A percentile compares a stretch with the other conserved stretches of the same genome.
Conservation (phyloP, 257 asterid genomes). For the Asclepias syriaca region DNA sequence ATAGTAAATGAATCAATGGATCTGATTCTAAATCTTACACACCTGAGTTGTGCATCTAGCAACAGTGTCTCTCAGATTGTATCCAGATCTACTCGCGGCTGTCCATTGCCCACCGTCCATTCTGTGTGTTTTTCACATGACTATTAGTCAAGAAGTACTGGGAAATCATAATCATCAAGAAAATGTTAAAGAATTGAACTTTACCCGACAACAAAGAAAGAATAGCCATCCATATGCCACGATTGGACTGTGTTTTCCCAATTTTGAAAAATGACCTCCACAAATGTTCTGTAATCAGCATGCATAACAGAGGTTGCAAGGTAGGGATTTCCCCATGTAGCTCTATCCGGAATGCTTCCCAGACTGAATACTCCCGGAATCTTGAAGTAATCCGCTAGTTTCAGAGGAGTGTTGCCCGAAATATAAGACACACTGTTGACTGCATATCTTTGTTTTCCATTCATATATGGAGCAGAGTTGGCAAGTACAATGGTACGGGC, state of each 20-base stretch:
- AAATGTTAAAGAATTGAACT: conserved; percentile 13
- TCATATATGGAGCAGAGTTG: conserved; percentile 73
- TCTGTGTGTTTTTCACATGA: conserved; percentile 24
- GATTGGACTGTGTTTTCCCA: conserved; percentile 80
- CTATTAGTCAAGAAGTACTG: neutral
- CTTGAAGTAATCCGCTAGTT: conserved; percentile 80
- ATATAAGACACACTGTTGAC: conserved; percentile 74
- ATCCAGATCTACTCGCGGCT: conserved; percentile 46
- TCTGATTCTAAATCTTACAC: neutral
- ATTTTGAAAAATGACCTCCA: conserved; percentile 85
- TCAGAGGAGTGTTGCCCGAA: conserved; percentile 72
- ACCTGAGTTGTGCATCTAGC: conserved; percentile 84
- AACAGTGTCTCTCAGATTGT: conserved; percentile 77
- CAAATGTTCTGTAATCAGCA: conserved; percentile 56
- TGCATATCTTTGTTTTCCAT: conserved; percentile 82
- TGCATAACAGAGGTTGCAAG: conserved; percentile 74
- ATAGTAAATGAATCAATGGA: too few relatives aligned
- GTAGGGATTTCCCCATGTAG: conserved; percentile 50
- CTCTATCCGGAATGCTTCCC: conserved; percentile 65
- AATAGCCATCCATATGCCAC: conserved; percentile 86
- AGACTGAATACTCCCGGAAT: conserved; percentile 71
- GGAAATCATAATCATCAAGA: neutral
- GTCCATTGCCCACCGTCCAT: conserved; percentile 97
- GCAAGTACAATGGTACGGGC: conserved; percentile 74
- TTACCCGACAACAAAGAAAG: conserved; percentile 93